A percentile compares a stretch with the other conserved stretches of the same genome.
phyloP scores from a whole-genome alignment of 352 stramenopile genomes.

The Globisporangium cederbergense region DNA sequence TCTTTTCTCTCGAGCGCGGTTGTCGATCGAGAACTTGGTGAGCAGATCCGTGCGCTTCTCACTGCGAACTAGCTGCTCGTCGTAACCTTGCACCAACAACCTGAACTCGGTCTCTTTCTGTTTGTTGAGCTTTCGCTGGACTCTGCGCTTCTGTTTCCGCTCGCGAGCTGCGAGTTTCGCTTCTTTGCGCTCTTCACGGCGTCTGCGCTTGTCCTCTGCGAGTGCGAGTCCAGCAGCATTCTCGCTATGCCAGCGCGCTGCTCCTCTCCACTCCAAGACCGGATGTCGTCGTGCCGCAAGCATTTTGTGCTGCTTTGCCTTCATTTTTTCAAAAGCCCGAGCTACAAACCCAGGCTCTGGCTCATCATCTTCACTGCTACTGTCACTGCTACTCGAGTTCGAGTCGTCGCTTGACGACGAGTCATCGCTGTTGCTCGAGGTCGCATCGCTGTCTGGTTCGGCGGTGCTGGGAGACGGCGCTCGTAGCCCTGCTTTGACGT shows the following conservation, averaged over 20 bases:
- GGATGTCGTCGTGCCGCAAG: slow-evolving; percentile 41
- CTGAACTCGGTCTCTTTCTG: slow-evolving; percentile 51
- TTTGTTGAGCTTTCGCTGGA: slow-evolving; percentile 40
- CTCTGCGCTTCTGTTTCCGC: slow-evolving; percentile 40
- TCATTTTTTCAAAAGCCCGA: slow-evolving; percentile 24
- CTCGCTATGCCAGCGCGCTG: slow-evolving; percentile 34
- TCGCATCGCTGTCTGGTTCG: slow-evolving; percentile 6
- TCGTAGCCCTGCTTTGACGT: background rate
- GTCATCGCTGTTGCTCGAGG: slow-evolving; percentile 16
- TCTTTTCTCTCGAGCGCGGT: slow-evolving; percentile 24
- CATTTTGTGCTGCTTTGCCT: slow-evolving; percentile 36
- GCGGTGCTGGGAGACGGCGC: background rate
- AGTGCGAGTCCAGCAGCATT: slow-evolving; percentile 27
- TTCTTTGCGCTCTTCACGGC: slow-evolving; percentile 14
- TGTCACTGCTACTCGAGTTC: slow-evolving; percentile 29
- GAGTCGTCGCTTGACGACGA: slow-evolving; percentile 18
- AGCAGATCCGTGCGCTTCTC: slow-evolving; percentile 44
- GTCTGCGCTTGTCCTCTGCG: slow-evolving; percentile 25
- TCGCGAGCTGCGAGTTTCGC: slow-evolving; percentile 38
- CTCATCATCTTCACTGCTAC: slow-evolving; percentile 28
- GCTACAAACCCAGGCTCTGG: slow-evolving; percentile 24
- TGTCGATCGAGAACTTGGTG: slow-evolving; percentile 43
- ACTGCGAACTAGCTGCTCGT: slow-evolving; percentile 33
- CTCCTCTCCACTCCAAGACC: slow-evolving; percentile 49
- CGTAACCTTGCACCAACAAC: slow-evolving; percentile 39